Base-by-base conservation (phyloP, 805 yeast species). In the Nakazawaea ambrosiae region DNA sequence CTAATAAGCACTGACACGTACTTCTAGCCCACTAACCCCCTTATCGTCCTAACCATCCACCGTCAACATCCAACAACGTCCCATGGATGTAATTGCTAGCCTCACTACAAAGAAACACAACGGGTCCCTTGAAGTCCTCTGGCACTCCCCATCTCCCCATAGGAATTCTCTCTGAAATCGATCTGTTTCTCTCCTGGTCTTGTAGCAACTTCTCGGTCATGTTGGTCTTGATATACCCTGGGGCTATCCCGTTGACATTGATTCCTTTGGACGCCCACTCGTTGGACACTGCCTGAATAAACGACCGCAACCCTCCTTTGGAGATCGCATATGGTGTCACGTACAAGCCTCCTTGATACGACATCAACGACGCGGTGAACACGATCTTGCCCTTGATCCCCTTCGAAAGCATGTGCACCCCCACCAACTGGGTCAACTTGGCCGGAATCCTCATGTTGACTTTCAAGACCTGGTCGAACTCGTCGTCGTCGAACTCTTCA, bases 71-170 rank as follows among this genome's bases (percentile, higher is more conserved):
- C 31, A 75, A 45, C 43, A 66, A 66, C 36, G 73, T 68, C 28
- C 81, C 81, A 40, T 67, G 61, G 34, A 75, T 65, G 52, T 63
- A 75, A 33, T 68, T 63, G 30, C 73, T 56, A 8, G 78, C 80
- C 33, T 59, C 63, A 22, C 73, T 61, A 20, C 74, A 70, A 43
- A 75, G 56, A 54, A 65, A 67, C 23, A 66, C 60, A 14, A 36
- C 39, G 3, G 65, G 60, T 1, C 69, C 76, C 48, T 60, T 66
- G 47, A 70, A 67, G 45, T 71, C 77, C 6, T 60, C 68, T 2
- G 70, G 64, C 3, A 41, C 37, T n/a, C 77, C 75, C 70, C 71
- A 69, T 49, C 74, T 54, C 2, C 63, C 66, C 4, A 56, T 53
- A 15, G 76, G 75, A 35, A 67, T 65, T 40, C 72, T 59, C 32